Evolutionary conservation across 23 red algal genomes (phyloP).

Genomic region (Gracilaria caudata): DNA sequence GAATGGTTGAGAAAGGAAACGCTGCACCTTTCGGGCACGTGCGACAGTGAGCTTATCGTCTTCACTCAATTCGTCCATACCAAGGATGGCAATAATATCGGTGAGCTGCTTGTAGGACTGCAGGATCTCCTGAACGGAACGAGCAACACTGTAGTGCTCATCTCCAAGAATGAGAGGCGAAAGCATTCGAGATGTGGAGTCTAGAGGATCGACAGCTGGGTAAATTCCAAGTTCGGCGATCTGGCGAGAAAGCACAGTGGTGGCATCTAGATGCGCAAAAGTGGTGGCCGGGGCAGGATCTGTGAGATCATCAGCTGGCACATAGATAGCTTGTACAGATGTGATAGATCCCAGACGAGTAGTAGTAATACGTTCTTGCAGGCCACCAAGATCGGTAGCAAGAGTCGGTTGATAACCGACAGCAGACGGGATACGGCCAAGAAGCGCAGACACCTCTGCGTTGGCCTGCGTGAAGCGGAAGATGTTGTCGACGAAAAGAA

Average conservation of each 20-base stretch:
- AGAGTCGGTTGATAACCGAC: constrained; percentile 99
- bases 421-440: constrained; percentile 99
- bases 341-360: constrained; percentile 97
- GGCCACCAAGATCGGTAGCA: constrained; percentile 95
- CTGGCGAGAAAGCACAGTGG: constrained; percentile 98
- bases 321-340: constrained; percentile 99
- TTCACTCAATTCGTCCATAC: constrained; percentile 99
- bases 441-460: constrained; percentile 99
- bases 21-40: constrained; percentile 97
- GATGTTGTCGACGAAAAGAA: constrained; percentile 99
- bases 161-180: constrained; percentile 93
- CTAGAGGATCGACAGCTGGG: constrained; percentile 99
- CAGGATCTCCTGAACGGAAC: constrained; percentile 91
- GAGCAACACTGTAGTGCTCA: constrained; percentile 96
- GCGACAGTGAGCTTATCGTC: constrained; percentile 98
- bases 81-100: constrained; percentile 99
- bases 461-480: constrained; percentile 99
- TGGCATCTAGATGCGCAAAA: constrained; percentile 99
- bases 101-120: constrained; percentile 99
- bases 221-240: constrained; percentile 99
- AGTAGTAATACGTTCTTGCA: constrained; percentile 99
- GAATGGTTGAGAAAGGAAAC: constrained; percentile 99
- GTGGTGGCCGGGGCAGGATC: constrained; percentile 99
- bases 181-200: constrained; percentile 99
- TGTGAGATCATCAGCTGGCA: constrained; percentile 99